A percentile compares a stretch with the other conserved stretches of the same genome.
Conservation (phyloP, 2,329 filamentous ascomycete species). For the Arthrobotrys iridis region DNA sequence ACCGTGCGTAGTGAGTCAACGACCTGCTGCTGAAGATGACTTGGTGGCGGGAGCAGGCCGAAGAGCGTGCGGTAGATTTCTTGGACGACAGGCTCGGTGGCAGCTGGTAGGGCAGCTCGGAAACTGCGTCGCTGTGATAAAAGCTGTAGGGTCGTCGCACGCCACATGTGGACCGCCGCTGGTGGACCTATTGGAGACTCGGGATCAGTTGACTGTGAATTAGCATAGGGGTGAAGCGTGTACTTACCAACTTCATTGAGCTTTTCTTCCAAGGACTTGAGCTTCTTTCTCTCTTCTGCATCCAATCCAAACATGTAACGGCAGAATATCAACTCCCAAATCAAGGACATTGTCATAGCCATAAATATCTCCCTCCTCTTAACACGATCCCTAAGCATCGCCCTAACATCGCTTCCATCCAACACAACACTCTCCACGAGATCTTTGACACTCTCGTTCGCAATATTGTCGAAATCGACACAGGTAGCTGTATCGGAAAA, state of each 20-base stretch:
- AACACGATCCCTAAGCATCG: constrained; percentile 86
- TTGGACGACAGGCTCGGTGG: constrained; percentile 94
- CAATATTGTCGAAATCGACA: constrained; percentile 70
- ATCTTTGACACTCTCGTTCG: constrained; percentile 91
- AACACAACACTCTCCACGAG: constrained; percentile 93
- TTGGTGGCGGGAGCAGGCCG: constrained; percentile 85
- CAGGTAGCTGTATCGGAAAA: constrained; percentile 69
- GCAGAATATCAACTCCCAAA: constrained; percentile 98
- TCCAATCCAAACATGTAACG: constrained; percentile 99
- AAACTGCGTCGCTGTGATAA: constrained; percentile 84
- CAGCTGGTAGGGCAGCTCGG: constrained; percentile 80
- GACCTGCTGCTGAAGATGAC: constrained; percentile 80
- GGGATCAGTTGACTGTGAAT: constrained; percentile 51
- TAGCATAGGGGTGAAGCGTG: neutral
- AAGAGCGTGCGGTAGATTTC: constrained; percentile 86
- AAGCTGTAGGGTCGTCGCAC: constrained; percentile 90
- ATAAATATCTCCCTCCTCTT: constrained; percentile 94
- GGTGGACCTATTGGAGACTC: constrained; percentile 67
- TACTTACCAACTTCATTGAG: constrained; percentile 77
- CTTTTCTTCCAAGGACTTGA: constrained; percentile 93
- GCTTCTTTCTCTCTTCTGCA: constrained; percentile 93
- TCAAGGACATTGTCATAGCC: constrained; percentile 98
- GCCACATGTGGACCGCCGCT: constrained; percentile 95
- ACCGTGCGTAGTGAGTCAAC: constrained; percentile 86
- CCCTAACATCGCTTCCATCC: constrained; percentile 91